phyloP scores from a whole-genome alignment of 768 basidiomycete species.

The Rubroboletus pulcherrimus region DNA sequence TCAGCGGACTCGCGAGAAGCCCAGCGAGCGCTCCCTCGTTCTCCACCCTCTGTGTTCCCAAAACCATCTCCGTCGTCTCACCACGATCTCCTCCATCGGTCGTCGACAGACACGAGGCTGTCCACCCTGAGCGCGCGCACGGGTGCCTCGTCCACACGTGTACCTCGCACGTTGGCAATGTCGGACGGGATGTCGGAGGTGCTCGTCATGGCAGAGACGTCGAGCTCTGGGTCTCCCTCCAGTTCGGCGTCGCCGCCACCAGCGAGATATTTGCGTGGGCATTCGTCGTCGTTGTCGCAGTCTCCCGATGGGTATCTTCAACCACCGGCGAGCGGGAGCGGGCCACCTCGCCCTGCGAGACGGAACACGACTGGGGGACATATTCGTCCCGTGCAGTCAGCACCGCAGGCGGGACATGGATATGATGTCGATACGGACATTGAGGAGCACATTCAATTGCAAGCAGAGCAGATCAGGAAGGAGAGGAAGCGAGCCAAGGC shows the following conservation, averaged over 20 bases:
- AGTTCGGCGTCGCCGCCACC: constrained; percentile 18
- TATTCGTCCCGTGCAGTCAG: constrained; percentile 28
- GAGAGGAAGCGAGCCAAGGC: constrained; percentile 77
- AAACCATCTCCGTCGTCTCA: constrained; percentile 14
- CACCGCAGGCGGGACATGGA: constrained; percentile 34
- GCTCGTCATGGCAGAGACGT: constrained; percentile 15
- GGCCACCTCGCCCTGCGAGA: constrained; percentile 44
- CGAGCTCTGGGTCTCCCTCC: constrained; percentile 15
- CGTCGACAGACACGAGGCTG: constrained; percentile 50
- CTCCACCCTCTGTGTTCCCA: constrained; percentile 19
- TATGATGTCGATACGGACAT: constrained; percentile 38
- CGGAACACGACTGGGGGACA: constrained; percentile 69
- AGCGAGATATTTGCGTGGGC: constrained; percentile 18
- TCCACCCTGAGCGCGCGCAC: constrained; percentile 28
- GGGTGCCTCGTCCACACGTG: constrained; percentile 18
- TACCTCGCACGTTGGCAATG: constrained; percentile 3
- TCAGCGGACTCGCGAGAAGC: constrained; percentile 32
- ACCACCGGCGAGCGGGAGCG: constrained; percentile 35
- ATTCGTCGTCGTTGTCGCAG: constrained; percentile 23
- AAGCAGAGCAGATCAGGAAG: constrained; percentile 81
- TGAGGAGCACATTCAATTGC: constrained; percentile 70
- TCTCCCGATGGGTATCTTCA: constrained; percentile 50
- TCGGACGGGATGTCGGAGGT: constrained; percentile 23
- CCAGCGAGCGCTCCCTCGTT: constrained; percentile 14
- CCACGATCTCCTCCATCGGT: constrained; percentile 38